Percentiles rank a stretch among this genome's conserved stretches.
Evolutionary conservation across 306 rosid species (phyloP).

Genomic region (Gastrolobium bilobum): DNA sequence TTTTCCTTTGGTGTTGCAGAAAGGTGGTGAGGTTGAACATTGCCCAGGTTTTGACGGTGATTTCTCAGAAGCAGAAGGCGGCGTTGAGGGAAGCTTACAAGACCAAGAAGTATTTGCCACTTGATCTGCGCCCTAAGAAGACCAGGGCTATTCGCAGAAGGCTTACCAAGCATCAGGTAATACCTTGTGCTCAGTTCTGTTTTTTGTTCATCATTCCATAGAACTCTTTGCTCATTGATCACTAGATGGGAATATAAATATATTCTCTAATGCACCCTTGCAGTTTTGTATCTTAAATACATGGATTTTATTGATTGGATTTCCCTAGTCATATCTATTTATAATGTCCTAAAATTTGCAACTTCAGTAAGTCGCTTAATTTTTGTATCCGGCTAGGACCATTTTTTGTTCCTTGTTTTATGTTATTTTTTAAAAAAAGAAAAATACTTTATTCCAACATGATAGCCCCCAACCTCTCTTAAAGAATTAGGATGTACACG

Average conservation of each 20-base stretch:
- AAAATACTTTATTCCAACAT: neutral
- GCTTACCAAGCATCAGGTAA: slow-evolving; percentile 97
- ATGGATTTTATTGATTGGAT: too few species aligned
- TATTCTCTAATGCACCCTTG: too few species aligned
- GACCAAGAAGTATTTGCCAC: slow-evolving; percentile 90
- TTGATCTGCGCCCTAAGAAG: slow-evolving; percentile 99
- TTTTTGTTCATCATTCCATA: neutral
- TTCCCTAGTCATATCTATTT: too few species aligned
- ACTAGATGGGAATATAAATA: too few species aligned
- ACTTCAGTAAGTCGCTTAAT: neutral
- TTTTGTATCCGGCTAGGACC: neutral
- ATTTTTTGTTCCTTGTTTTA: neutral
- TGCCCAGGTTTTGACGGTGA: slow-evolving; percentile 97
- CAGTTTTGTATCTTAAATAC: too few species aligned
- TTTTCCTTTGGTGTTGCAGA: slow-evolving; percentile 52
- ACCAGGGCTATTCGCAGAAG: slow-evolving; percentile 94
- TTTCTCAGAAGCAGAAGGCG: slow-evolving; percentile 92
- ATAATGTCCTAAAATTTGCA: too few species aligned
- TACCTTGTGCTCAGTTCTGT: neutral
- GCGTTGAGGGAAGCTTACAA: slow-evolving; percentile 91
- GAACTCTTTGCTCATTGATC: neutral
- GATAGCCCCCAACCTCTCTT: too few species aligned
- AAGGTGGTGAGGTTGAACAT: slow-evolving; percentile 94
- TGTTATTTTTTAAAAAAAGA: too few species aligned
- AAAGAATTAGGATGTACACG: neutral